phyloP scores from a whole-genome alignment of 2,329 filamentous ascomycete species.

The Cercospora berteroae region DNA sequence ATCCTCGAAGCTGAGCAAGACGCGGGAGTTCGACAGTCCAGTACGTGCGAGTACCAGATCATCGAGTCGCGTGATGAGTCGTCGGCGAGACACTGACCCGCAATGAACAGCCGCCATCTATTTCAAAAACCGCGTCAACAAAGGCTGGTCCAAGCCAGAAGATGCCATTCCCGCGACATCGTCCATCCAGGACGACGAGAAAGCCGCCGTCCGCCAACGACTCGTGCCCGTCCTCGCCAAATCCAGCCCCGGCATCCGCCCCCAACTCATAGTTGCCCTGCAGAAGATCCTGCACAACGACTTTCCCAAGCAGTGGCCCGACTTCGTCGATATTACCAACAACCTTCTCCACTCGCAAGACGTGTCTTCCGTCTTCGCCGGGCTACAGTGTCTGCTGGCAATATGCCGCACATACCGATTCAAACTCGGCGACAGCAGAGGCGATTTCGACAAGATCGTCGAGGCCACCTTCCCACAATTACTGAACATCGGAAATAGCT shows the following conservation, averaged over 20 bases:
- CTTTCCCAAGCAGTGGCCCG: slow-evolving; percentile 91
- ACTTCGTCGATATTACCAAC: slow-evolving; percentile 88
- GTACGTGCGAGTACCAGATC: slow-evolving; percentile 51
- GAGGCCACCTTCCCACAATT: slow-evolving; percentile 86
- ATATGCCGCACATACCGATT: slow-evolving; percentile 96
- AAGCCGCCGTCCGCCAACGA: slow-evolving; percentile 79
- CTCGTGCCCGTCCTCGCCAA: slow-evolving; percentile 84
- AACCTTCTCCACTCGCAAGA: slow-evolving; percentile 85
- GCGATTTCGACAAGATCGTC: slow-evolving; percentile 92
- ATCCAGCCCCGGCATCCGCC: slow-evolving; percentile 70
- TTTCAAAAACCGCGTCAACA: slow-evolving; percentile 94
- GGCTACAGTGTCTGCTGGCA: slow-evolving; percentile 87
- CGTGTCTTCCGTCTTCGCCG: slow-evolving; percentile 82
- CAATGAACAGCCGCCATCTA: slow-evolving; percentile 77
- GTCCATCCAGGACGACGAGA: slow-evolving; percentile 84
- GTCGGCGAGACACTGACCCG: neutral
- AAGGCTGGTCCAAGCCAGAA: slow-evolving; percentile 80
- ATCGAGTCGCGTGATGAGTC: neutral
- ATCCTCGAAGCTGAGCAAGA: slow-evolving; percentile 89
- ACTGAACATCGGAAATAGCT: slow-evolving; percentile 78
- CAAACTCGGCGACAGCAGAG: slow-evolving; percentile 77
- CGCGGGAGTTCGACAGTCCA: slow-evolving; percentile 77
- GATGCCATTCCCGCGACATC: slow-evolving; percentile 57
- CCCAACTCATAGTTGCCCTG: slow-evolving; percentile 89
- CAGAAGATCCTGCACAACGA: slow-evolving; percentile 96